phyloP scores from a whole-genome alignment of 352 stramenopile genomes.

The Phytophthora podocarpi region DNA sequence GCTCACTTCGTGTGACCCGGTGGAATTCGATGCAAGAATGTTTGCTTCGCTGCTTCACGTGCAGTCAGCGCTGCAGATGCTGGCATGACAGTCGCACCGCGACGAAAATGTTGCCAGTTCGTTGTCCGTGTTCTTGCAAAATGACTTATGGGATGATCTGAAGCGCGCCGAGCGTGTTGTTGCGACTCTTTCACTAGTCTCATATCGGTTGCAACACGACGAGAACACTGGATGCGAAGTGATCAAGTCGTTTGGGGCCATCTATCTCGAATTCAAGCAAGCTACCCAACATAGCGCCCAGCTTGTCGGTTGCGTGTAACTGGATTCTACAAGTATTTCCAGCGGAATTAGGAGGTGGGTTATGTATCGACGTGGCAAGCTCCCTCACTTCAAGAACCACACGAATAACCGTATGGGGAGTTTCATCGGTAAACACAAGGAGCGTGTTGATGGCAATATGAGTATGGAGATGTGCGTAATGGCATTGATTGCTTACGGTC shows the following conservation, averaged over 20 bases:
- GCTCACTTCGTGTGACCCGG: background rate
- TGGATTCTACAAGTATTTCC: constrained; percentile 26
- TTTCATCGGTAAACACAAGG: constrained; percentile 31
- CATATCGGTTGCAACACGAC: constrained; percentile 2
- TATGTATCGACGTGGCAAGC: constrained; percentile 3
- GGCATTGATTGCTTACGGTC: background rate
- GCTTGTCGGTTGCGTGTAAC: background rate
- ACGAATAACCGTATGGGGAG: constrained; percentile 40
- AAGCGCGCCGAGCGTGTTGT: background rate
- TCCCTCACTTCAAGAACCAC: constrained; percentile 34
- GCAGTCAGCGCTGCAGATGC: background rate
- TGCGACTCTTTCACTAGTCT: background rate
- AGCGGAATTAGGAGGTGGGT: constrained; percentile 38
- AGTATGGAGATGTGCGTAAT: constrained; percentile 11
- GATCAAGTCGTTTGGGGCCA: constrained; percentile 2
- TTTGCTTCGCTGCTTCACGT: constrained; percentile 10
- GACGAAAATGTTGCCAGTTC: background rate
- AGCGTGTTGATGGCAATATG: background rate
- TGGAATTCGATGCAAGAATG: constrained; percentile 18
- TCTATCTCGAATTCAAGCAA: constrained; percentile 3
- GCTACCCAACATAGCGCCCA: background rate
- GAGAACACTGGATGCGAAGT: constrained; percentile 10
- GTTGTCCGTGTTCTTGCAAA: background rate
- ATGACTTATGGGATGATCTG: constrained; percentile 4
- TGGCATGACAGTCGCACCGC: background rate